Evolutionary conservation across 192 early-diverging fungal species (phyloP).

Genomic region (Podochytrium sp.): DNA sequence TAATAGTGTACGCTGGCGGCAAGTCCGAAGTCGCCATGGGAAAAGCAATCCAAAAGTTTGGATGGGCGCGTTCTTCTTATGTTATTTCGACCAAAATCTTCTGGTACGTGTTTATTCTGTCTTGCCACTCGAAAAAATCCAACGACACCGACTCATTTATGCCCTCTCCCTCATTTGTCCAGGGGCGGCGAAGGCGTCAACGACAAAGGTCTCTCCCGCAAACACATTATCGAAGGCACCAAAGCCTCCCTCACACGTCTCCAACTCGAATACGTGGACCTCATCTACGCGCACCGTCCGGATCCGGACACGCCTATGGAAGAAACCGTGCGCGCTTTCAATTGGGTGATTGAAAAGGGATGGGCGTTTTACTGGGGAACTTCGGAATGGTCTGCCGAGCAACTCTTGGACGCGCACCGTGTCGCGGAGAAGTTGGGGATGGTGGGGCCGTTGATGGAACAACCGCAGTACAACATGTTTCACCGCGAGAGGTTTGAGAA

Average conservation of each 20-base stretch:
- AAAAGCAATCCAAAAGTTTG: conserved; percentile 74
- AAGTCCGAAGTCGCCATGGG: conserved; percentile 79
- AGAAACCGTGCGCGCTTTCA: conserved; percentile 85
- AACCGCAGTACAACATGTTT: conserved; percentile 88
- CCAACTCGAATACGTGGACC: conserved; percentile 70
- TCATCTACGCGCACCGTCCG: conserved; percentile 80
- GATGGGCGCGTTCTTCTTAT: conserved; percentile 70
- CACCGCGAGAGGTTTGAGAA: conserved; percentile 60
- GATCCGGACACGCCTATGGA: conserved; percentile 80
- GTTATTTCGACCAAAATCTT: conserved; percentile 80
- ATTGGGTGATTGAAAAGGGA: conserved; percentile 78
- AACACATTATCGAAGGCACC: conserved; percentile 86
- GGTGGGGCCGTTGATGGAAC: conserved; percentile 57
- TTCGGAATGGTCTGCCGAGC: conserved; percentile 79
- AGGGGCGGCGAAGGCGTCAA: conserved; percentile 57
- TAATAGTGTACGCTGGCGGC: conserved; percentile 49
- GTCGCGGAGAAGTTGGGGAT: conserved; percentile 70
- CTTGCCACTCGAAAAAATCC: too few species aligned
- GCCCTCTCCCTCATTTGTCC: background rate
- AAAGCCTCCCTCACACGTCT: conserved; percentile 64
- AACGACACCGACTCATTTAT: too few species aligned
- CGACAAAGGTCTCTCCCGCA: conserved; percentile 80
- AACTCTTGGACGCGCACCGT: conserved; percentile 73
- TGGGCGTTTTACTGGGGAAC: conserved; percentile 85
- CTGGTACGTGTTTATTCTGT: conserved; percentile 28